Percentiles rank a stretch among this genome's conserved stretches.
Conservation (phyloP, 768 basidiomycete genomes). For the Lactifluus piperatus region DNA sequence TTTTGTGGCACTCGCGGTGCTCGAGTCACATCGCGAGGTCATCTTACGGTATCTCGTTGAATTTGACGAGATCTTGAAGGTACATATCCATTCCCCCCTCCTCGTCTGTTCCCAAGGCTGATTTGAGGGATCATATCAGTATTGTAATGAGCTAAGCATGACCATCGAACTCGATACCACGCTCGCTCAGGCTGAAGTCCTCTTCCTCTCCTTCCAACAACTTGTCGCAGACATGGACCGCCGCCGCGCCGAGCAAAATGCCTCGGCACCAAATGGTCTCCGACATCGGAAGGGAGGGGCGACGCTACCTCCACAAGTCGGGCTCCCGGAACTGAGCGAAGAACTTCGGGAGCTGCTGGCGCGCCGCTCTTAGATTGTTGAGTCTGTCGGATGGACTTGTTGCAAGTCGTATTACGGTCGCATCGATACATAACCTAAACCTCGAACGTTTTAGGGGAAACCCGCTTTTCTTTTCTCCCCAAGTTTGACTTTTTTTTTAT, state of each 20-base stretch:
- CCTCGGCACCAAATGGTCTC: constrained; percentile 24
- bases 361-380: constrained; percentile 1
- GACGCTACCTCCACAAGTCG: not conserved
- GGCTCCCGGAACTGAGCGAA: constrained; percentile 15
- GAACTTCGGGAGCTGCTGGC: constrained; percentile 16
- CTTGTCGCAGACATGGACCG: constrained; percentile 86
- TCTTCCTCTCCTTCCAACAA: constrained; percentile 87
- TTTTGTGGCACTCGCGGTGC: constrained; percentile 87
- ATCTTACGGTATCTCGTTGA: constrained; percentile 92
- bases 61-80: constrained; percentile 80
- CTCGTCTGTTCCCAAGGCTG: not conserved
- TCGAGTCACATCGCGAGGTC: constrained; percentile 93
- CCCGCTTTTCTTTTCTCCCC: too few species aligned
- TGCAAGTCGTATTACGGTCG: not conserved
- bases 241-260: constrained; percentile 50
- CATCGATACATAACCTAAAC: too few species aligned
- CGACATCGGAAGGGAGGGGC: constrained; percentile 27
- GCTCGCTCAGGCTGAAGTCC: constrained; percentile 91
- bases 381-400: not conserved
- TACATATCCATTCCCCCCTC: constrained; percentile 21
- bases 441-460: too few species aligned
- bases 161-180: constrained; percentile 96
- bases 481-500: too few species aligned
- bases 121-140: constrained; percentile 35
- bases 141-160: constrained; percentile 92